Percentiles rank a stretch among this genome's conserved stretches.
These are phyloP conservation scores for Panicum miliaceum DNA, from an alignment of 176 grass and related monocot genomes.

Conservation along the genomic window DNA sequence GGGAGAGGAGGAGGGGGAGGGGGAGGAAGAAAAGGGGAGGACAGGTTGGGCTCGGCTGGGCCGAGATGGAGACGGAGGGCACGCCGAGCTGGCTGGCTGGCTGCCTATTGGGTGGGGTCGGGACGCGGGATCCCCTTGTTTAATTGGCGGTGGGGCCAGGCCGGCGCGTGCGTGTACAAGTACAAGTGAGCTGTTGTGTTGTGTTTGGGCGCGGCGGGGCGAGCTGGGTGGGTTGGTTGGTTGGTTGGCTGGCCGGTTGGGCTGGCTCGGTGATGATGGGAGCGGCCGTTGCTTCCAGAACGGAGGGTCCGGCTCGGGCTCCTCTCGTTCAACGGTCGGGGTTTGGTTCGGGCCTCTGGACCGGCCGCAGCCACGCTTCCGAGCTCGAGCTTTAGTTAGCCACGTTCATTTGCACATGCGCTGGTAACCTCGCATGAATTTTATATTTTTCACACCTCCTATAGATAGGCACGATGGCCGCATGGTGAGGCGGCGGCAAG, in stretches of 20 bases:
- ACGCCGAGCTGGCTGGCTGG: constrained; percentile 20
- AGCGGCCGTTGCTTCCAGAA: not conserved
- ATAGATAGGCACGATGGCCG: too few species aligned
- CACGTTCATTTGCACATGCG: too few species aligned
- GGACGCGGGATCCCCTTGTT: not conserved
- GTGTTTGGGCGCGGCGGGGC: not conserved
- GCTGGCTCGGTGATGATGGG: not conserved
- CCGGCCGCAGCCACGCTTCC: too few species aligned
- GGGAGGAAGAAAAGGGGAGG: too few species aligned
- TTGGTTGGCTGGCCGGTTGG: not conserved
- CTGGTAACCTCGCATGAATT: too few species aligned
- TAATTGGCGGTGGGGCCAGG: constrained; percentile 31
- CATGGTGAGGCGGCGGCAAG: too few species aligned
- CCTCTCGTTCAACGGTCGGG: too few species aligned
- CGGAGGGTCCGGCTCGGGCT: not conserved
- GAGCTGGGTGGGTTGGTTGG: not conserved
- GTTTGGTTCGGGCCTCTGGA: too few species aligned
- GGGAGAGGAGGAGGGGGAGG: not conserved
- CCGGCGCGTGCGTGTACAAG: not conserved
- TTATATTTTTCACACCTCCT: too few species aligned
- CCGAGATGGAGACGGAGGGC: not conserved
- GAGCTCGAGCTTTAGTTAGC: too few species aligned
- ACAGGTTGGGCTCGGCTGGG: constrained; percentile 33
- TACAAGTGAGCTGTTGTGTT: constrained; percentile 27
- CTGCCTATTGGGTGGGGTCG: not conserved